Percentiles rank a stretch among this genome's conserved stretches.
These are phyloP conservation scores for Cutaneotrichosporon cutaneum DNA, from an alignment of 1,284 basidiomycete genomes.

Conservation along the genomic window DNA sequence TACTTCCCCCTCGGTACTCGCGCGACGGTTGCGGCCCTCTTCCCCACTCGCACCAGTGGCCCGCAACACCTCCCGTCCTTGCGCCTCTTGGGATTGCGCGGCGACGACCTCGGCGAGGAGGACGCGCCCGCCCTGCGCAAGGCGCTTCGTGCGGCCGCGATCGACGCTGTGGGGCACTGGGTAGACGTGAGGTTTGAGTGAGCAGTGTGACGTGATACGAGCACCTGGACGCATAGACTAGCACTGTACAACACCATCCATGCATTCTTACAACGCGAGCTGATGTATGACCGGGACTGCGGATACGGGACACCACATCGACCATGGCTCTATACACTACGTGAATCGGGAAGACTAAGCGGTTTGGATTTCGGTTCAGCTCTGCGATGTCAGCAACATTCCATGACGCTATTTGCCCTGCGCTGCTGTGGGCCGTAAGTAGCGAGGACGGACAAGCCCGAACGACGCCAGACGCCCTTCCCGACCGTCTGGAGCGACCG, in stretches of 20 bases:
- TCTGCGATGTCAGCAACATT: not conserved
- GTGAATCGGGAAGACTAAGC: not conserved
- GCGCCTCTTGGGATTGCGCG: not conserved
- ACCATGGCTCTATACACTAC: not conserved
- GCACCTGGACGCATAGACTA: not conserved
- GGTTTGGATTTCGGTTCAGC: too few species aligned
- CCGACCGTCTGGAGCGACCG: not conserved
- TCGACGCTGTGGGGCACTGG: not conserved
- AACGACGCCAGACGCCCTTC: not conserved
- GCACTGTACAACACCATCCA: conserved; percentile 10
- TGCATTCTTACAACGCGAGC: not conserved
- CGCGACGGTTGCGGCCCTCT: conserved; percentile 1
- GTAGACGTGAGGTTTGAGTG: conserved; percentile 4
- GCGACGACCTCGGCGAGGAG: not conserved
- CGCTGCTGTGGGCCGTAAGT: not conserved
- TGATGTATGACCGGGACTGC: not conserved
- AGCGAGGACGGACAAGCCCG: not conserved
- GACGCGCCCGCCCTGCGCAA: not conserved
- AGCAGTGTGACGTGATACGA: not conserved
- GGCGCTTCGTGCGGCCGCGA: not conserved
- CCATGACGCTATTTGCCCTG: not conserved
- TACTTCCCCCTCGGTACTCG: conserved; percentile 15
- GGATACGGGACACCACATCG: not conserved
- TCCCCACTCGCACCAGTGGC: not conserved
- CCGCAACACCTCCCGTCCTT: conserved; percentile 1